Conservation (phyloP, 208 protist species). For the Phytomonas serpens region DNA sequence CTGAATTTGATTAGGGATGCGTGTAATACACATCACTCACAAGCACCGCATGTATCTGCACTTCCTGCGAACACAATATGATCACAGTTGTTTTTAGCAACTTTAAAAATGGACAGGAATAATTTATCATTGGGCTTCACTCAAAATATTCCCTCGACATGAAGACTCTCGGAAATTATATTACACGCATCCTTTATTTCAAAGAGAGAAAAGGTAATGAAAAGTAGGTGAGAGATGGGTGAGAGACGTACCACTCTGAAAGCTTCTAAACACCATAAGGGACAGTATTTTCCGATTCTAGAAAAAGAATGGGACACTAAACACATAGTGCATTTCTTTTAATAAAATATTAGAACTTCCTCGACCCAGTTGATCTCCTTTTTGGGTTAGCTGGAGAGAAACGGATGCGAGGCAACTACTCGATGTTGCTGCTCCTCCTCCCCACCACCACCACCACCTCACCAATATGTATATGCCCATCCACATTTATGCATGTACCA, state of each 20-base stretch:
- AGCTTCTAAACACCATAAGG: neutral
- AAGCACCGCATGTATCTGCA: neutral
- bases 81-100: neutral
- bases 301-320: neutral
- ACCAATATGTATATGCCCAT: neutral
- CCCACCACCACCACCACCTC: slow-evolving; percentile 19
- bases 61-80: neutral
- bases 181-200: neutral
- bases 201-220: neutral
- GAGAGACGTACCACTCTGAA: neutral
- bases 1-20: neutral
- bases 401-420: neutral
- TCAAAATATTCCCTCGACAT: neutral
- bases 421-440: neutral
- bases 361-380: neutral
- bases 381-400: neutral
- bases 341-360: neutral
- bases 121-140: neutral
- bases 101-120: neutral
- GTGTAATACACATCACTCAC: neutral
- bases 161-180: neutral
- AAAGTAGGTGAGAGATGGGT: neutral
- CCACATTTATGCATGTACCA: neutral
- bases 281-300: neutral
- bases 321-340: neutral